Conservation (phyloP, 306 rosid genomes). For the Oxytropis ochrocephala region DNA sequence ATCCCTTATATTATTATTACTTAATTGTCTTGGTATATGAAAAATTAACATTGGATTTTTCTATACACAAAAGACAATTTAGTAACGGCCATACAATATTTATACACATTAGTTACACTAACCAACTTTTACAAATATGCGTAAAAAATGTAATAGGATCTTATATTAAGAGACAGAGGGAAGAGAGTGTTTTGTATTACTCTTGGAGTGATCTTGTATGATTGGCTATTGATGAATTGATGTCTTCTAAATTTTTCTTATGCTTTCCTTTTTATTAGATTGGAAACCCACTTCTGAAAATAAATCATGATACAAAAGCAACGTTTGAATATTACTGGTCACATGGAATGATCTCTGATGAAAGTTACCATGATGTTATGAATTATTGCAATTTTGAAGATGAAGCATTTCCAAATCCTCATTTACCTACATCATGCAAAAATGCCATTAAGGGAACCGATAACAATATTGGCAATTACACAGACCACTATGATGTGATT, state of each 20-base stretch:
- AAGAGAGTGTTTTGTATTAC: too few relatives aligned
- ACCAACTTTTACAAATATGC: too few relatives aligned
- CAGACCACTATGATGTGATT: constrained; percentile 69
- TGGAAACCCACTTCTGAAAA: constrained; percentile 85
- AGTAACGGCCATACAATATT: too few relatives aligned
- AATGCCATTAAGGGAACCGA: constrained; percentile 44
- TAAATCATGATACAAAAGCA: constrained; percentile 61
- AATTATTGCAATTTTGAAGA: constrained; percentile 60
- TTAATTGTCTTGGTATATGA: too few relatives aligned
- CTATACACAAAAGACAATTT: too few relatives aligned
- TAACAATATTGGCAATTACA: constrained; percentile 43
- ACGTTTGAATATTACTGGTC: constrained; percentile 85
- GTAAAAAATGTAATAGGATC: too few relatives aligned
- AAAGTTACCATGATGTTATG: constrained; percentile 54
- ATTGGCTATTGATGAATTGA: neutral
- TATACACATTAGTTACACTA: too few relatives aligned
- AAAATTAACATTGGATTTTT: too few relatives aligned
- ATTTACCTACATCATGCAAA: constrained; percentile 46
- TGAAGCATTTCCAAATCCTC: neutral
- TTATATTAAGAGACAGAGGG: too few relatives aligned
- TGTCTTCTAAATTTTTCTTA: neutral
- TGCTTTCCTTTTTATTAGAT: constrained; percentile 41
- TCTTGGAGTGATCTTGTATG: neutral
- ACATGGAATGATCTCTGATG: constrained; percentile 92
- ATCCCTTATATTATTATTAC: too few relatives aligned